Conservation (phyloP, 2,329 filamentous ascomycete genomes). For the Nannizzia gypsea region DNA sequence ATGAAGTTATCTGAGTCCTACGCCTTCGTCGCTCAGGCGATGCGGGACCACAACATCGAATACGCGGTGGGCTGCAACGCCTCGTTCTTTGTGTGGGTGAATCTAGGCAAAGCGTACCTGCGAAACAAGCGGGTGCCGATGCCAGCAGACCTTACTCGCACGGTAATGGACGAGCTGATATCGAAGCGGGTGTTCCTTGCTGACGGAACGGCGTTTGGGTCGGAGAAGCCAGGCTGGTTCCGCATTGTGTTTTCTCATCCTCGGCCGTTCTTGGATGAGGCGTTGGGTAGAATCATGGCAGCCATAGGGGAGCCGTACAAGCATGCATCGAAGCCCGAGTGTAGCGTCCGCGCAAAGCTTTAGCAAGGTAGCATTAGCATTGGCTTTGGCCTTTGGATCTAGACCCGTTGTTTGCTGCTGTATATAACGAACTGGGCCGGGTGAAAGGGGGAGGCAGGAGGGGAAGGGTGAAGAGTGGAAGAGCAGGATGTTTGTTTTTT, state of each 20-base stretch:
- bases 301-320: constrained; percentile 10
- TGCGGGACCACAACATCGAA: constrained; percentile 34
- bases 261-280: constrained; percentile 22
- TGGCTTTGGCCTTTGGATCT: not conserved
- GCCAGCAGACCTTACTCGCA: constrained; percentile 18
- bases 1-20: constrained; percentile 32
- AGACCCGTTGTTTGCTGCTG: not conserved
- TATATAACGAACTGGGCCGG: no score
- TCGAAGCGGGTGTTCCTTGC: constrained; percentile 28
- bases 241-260: constrained; percentile 31
- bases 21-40: constrained; percentile 26
- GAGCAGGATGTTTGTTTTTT: no score
- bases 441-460: no score
- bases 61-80: constrained; percentile 42
- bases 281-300: constrained; percentile 21
- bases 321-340: not conserved
- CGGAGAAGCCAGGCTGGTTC: constrained; percentile 34
- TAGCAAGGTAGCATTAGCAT: not conserved
- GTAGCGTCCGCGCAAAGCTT: not conserved
- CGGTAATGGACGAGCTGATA: constrained; percentile 27
- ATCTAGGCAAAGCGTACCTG: constrained; percentile 31
- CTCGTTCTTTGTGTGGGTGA: constrained; percentile 46
- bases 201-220: constrained; percentile 26
- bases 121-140: constrained; percentile 8
- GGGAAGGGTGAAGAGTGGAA: no score